These are phyloP conservation scores for Allantophomopsis lycopodina DNA, from an alignment of 2,329 filamentous ascomycete genomes.

Conservation along the genomic window DNA sequence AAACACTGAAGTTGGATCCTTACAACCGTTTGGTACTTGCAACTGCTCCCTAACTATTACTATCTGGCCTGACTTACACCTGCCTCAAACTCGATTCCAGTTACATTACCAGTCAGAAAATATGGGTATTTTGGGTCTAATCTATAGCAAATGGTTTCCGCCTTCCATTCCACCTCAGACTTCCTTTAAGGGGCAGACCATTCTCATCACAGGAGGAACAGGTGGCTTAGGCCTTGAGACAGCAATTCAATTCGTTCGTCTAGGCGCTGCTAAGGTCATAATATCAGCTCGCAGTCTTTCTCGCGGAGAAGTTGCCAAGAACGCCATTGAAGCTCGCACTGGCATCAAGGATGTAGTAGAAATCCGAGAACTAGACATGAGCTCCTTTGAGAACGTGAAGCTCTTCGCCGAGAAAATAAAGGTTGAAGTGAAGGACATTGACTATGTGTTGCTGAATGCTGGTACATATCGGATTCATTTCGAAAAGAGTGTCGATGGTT, in stretches of 20 bases:
- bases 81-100: too few relatives aligned
- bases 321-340: conserved; percentile 18
- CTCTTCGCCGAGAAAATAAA: conserved; percentile 10
- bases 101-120: too few relatives aligned
- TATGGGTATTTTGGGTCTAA: conserved; percentile 2
- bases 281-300: conserved; percentile 23
- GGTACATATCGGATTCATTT: conserved; percentile 7
- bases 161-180: conserved; percentile 11
- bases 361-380: conserved; percentile 13
- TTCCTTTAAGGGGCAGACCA: conserved; percentile 14
- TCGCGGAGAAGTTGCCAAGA: conserved; percentile 23
- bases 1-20: too few relatives aligned
- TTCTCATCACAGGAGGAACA: conserved; percentile 27
- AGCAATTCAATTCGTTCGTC: conserved; percentile 23
- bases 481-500: conserved; percentile 1
- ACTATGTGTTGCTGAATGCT: conserved; percentile 18
- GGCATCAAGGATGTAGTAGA: conserved; percentile 7
- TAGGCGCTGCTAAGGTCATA: conserved; percentile 24
- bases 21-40: too few relatives aligned
- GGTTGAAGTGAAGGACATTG: conserved; percentile 10
- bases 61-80: too few relatives aligned
- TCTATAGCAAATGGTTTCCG: conserved; percentile 12
- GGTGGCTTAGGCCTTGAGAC: conserved; percentile 25
- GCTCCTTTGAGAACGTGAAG: conserved; percentile 9
- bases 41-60: too few relatives aligned